These are phyloP conservation scores for Vanrija pseudolonga DNA, from an alignment of 1,284 basidiomycete species.

Conservation along the genomic window DNA sequence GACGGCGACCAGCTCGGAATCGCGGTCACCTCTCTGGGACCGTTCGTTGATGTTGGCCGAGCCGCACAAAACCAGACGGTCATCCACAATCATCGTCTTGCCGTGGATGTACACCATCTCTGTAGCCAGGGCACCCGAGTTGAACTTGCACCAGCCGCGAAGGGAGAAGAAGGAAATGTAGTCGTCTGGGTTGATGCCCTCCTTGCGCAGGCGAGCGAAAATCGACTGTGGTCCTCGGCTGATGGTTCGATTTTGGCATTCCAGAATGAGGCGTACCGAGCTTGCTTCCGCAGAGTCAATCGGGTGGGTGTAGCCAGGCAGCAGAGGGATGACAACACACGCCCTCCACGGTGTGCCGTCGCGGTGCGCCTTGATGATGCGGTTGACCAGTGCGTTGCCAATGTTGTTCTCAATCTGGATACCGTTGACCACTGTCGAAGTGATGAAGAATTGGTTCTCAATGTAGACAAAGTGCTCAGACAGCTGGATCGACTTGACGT, in stretches of 20 bases:
- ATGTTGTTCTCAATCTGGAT: conserved; percentile 88
- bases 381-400: conserved; percentile 86
- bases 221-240: conserved; percentile 88
- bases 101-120: conserved; percentile 92
- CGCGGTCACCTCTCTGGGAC: conserved; percentile 89
- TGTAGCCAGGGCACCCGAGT: conserved; percentile 77
- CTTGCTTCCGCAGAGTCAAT: conserved; percentile 90
- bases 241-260: conserved; percentile 89
- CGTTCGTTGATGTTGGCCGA: conserved; percentile 99
- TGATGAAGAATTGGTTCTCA: conserved; percentile 99
- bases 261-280: conserved; percentile 87
- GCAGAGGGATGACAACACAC: conserved; percentile 84
- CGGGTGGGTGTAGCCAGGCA: conserved; percentile 92
- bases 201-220: conserved; percentile 77
- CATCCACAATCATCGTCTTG: conserved; percentile 88
- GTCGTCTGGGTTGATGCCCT: conserved; percentile 88
- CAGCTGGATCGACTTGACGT: conserved; percentile 87
- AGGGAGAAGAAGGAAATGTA: conserved; percentile 91
- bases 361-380: conserved; percentile 83
- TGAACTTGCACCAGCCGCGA: conserved; percentile 89
- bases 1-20: conserved; percentile 89
- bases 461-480: conserved; percentile 65
- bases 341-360: conserved; percentile 84
- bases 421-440: conserved; percentile 83
- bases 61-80: conserved; percentile 92